A percentile compares a stretch with the other conserved stretches of the same genome.
Conservation (phyloP, 768 basidiomycete species). For the Cystoderma amianthinum region DNA sequence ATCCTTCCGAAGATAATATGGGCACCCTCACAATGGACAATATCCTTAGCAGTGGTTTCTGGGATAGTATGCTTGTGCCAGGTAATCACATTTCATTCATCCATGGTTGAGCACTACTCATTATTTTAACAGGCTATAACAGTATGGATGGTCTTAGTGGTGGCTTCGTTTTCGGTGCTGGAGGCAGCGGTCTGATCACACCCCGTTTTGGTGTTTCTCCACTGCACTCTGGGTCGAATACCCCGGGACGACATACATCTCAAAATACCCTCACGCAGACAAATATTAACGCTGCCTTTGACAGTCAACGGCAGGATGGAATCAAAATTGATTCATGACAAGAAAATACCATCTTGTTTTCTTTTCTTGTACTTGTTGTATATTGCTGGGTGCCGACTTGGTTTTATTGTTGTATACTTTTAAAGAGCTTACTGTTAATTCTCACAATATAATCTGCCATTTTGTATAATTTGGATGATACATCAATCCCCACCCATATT, state of each 20-base stretch:
- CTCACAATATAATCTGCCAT: too few species aligned
- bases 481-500: too few species aligned
- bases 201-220: constrained; percentile 60
- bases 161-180: constrained; percentile 80
- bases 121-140: constrained; percentile 54
- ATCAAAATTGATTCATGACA: constrained; percentile 25
- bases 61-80: constrained; percentile 85
- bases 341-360: neutral
- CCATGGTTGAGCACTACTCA: constrained; percentile 1
- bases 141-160: constrained; percentile 78
- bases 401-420: neutral
- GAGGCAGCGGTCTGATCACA: constrained; percentile 80
- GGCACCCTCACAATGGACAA: constrained; percentile 73
- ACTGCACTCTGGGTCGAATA: constrained; percentile 47
- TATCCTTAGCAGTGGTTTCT: constrained; percentile 72
- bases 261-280: constrained; percentile 29
- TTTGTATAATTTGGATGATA: too few species aligned
- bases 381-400: neutral
- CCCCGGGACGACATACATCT: constrained; percentile 23
- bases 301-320: constrained; percentile 19
- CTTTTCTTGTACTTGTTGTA: neutral
- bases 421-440: too few species aligned
- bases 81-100: constrained; percentile 30
- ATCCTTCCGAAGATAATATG: constrained; percentile 30
- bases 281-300: constrained; percentile 41